These are phyloP conservation scores for Phytophthora agathidicida DNA, from an alignment of 352 stramenopile genomes.

Conservation along the genomic window DNA sequence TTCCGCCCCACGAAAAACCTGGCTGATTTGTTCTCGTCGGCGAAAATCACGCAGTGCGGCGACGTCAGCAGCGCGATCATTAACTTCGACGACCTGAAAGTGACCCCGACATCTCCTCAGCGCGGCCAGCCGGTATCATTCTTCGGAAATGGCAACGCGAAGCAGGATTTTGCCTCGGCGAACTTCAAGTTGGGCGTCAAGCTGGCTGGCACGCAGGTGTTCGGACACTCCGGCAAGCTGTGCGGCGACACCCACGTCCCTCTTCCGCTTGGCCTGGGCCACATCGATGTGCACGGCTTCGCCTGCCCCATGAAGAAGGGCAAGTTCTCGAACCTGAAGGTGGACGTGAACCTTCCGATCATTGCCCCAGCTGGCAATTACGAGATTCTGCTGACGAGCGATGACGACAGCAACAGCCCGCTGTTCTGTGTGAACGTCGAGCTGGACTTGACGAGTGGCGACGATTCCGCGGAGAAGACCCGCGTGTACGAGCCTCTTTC, in stretches of 20 bases:
- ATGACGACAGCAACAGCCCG: slow-evolving; percentile 42
- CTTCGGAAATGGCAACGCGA: slow-evolving; percentile 70
- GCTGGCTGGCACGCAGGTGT: slow-evolving; percentile 74
- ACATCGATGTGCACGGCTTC: slow-evolving; percentile 88
- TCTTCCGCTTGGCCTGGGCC: slow-evolving; percentile 78
- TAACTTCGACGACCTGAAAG: slow-evolving; percentile 70
- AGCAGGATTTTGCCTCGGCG: slow-evolving; percentile 63
- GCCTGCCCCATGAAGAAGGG: slow-evolving; percentile 71
- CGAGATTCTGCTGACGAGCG: slow-evolving; percentile 76
- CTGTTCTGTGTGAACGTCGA: slow-evolving; percentile 86
- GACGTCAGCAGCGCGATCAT: slow-evolving; percentile 68
- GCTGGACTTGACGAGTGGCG: slow-evolving; percentile 54
- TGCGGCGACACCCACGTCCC: slow-evolving; percentile 83
- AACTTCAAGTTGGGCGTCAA: slow-evolving; percentile 80
- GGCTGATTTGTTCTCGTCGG: slow-evolving; percentile 57
- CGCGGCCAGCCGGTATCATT: slow-evolving; percentile 80
- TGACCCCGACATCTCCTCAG: slow-evolving; percentile 68
- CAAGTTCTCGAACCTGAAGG: slow-evolving; percentile 69
- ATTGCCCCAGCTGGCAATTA: slow-evolving; percentile 86
- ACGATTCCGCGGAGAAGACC: slow-evolving; percentile 50
- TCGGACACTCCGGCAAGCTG: slow-evolving; percentile 71
- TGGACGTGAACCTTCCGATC: slow-evolving; percentile 82
- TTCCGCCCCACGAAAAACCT: slow-evolving; percentile 37
- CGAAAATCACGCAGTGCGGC: slow-evolving; percentile 84
- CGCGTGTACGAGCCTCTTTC: slow-evolving; percentile 74